A percentile compares a stretch with the other conserved stretches of the same genome.
Conservation (phyloP, 768 basidiomycete genomes). For the Boletellus emodensis region DNA sequence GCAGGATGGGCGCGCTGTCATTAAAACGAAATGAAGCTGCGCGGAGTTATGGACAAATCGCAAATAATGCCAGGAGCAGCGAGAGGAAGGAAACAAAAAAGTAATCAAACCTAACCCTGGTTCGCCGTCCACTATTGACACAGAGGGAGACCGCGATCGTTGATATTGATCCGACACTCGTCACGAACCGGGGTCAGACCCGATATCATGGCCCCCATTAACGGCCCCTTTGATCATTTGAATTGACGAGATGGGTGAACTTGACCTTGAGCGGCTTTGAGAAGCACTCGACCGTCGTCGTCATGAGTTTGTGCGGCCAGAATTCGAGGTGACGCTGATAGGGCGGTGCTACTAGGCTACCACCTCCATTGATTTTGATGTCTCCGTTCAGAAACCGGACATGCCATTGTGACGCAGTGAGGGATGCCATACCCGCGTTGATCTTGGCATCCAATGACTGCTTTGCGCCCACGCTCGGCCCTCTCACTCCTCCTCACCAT, state of each 20-base stretch:
- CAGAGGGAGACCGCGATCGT: constrained; percentile 29
- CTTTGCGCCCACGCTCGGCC: constrained; percentile 47
- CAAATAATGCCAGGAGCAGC: constrained; percentile 19
- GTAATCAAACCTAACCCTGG: constrained; percentile 35
- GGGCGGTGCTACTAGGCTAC: constrained; percentile 74
- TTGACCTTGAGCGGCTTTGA: constrained; percentile 35
- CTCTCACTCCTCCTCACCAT: constrained; percentile 82
- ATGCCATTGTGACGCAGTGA: constrained; percentile 34
- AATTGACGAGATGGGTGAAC: constrained; percentile 32
- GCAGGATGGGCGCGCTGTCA: constrained; percentile 11
- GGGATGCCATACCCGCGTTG: constrained; percentile 28
- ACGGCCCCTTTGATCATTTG: constrained; percentile 31
- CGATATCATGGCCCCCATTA: constrained; percentile 15
- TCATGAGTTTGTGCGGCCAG: constrained; percentile 37
- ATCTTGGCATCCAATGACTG: constrained; percentile 47
- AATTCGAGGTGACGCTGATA: constrained; percentile 64
- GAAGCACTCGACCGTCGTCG: constrained; percentile 44
- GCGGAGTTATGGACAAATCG: constrained; percentile 25
- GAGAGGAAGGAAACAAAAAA: constrained; percentile 24
- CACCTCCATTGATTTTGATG: constrained; percentile 29
- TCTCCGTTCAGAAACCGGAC: constrained; percentile 34
- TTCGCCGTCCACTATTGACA: constrained; percentile 50
- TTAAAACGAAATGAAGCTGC: constrained; percentile 16
- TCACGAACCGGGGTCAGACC: constrained; percentile 19
- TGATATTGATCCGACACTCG: constrained; percentile 22